A percentile compares a stretch with the other conserved stretches of the same genome.
These are phyloP conservation scores for Sugiyamaella mastotermitis DNA, from an alignment of 805 yeast species.

Conservation along the genomic window DNA sequence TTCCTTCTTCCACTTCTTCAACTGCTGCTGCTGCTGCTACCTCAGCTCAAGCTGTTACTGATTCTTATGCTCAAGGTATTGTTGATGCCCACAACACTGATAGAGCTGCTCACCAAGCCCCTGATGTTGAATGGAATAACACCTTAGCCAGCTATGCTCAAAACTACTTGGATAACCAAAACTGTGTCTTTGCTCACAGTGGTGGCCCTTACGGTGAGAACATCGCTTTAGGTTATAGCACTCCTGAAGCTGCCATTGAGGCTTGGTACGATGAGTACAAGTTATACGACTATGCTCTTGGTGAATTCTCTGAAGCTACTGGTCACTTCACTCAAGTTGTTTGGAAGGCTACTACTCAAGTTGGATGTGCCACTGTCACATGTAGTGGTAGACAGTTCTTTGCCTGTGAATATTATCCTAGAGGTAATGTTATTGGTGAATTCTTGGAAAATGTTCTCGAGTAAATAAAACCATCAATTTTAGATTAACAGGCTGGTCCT, in stretches of 20 bases:
- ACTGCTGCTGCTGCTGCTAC: conserved; percentile 9
- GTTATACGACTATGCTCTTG: conserved; percentile 44
- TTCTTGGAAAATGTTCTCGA: conserved; percentile 20
- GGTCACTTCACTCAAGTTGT: conserved; percentile 83
- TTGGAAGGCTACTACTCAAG: conserved; percentile 54
- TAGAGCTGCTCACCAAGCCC: conserved; percentile 23
- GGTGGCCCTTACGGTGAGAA: conserved; percentile 71
- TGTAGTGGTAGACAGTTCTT: conserved; percentile 57
- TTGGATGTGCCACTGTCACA: conserved; percentile 69
- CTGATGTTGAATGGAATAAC: conserved; percentile 49
- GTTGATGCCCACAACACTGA: conserved; percentile 24
- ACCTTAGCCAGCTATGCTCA: conserved; percentile 48
- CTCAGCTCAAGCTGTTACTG: conserved; percentile 5
- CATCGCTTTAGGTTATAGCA: conserved; percentile 65
- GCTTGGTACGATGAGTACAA: conserved; percentile 73
- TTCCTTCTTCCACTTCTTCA: conserved; percentile 10
- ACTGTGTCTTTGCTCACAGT: conserved; percentile 59
- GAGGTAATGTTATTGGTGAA: conserved; percentile 50
- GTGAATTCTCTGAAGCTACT: conserved; percentile 38
- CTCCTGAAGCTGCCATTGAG: conserved; percentile 39
- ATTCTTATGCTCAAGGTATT: conserved; percentile 13
- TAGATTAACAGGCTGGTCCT: no score
- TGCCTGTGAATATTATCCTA: conserved; percentile 68
- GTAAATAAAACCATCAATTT: no score
- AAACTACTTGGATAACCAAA: conserved; percentile 40